phyloP scores from a whole-genome alignment of 2,329 filamentous ascomycete species.

The Coniochaeta sp. region DNA sequence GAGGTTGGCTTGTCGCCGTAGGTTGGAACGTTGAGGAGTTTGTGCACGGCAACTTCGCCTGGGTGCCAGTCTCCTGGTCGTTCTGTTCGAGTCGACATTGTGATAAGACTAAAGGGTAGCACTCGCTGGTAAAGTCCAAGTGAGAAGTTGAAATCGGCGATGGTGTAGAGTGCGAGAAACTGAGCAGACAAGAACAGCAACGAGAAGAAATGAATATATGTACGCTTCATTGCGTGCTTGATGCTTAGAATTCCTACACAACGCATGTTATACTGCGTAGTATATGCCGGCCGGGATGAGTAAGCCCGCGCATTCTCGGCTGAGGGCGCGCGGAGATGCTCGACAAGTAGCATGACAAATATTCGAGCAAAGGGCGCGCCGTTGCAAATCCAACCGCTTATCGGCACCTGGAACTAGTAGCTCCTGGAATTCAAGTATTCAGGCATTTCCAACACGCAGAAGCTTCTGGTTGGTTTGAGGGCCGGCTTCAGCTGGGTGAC shows the following conservation, averaged over 20 bases:
- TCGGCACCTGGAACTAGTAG: background rate
- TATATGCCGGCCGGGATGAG: background rate
- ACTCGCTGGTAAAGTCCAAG: background rate
- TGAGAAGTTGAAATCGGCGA: background rate
- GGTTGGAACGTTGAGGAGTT: slow-evolving; percentile 49
- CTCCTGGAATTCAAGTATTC: background rate
- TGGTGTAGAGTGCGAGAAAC: background rate
- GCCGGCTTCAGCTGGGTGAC: background rate
- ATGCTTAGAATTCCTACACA: background rate
- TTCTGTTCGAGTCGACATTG: slow-evolving; percentile 9
- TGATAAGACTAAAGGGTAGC: background rate
- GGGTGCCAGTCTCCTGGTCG: slow-evolving; percentile 44
- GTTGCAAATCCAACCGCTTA: background rate
- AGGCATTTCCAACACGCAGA: background rate
- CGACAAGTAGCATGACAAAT: background rate
- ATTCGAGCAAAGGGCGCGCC: background rate
- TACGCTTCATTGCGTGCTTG: background rate
- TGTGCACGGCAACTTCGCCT: slow-evolving; percentile 61
- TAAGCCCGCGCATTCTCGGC: background rate
- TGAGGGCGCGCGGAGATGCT: background rate
- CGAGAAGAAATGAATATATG: background rate
- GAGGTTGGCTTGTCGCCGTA: slow-evolving; percentile 57
- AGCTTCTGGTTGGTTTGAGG: background rate
- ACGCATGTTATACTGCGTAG: background rate
- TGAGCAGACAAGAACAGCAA: background rate